These are phyloP conservation scores for Starmerella floricola DNA, from an alignment of 805 yeast genomes.

Conservation along the genomic window DNA sequence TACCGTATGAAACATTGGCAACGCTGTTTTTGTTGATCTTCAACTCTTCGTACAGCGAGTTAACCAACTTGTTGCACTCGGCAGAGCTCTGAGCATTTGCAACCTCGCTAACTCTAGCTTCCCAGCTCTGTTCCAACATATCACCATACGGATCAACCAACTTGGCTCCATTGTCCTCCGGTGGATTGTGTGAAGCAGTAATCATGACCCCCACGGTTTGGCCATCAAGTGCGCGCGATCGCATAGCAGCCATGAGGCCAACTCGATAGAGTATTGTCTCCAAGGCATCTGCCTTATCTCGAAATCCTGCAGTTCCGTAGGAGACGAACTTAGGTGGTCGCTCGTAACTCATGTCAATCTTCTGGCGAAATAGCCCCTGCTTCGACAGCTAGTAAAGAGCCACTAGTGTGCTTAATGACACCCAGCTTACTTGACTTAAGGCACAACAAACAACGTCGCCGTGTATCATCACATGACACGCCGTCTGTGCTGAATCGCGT, in stretches of 20 bases:
- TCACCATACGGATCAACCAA: conserved; percentile 89
- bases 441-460: too few species aligned
- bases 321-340: conserved; percentile 28
- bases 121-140: conserved; percentile 82
- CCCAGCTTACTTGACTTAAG: too few species aligned
- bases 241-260: conserved; percentile 67
- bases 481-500: too few species aligned
- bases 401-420: too few species aligned
- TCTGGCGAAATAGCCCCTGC: too few species aligned
- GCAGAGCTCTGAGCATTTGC: conserved; percentile 54
- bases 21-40: conserved; percentile 36
- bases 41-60: conserved; percentile 31
- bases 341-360: conserved; percentile 3
- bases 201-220: conserved; percentile 87
- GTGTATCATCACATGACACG: too few species aligned
- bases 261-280: conserved; percentile 77
- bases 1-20: conserved; percentile 52
- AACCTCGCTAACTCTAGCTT: conserved; percentile 58
- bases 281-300: conserved; percentile 55
- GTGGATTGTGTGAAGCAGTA: conserved; percentile 92
- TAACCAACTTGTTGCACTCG: conserved; percentile 34
- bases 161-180: conserved; percentile 82
- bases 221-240: conserved; percentile 62
- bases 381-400: too few species aligned
- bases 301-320: conserved; percentile 97